phyloP scores from a whole-genome alignment of 2,329 filamentous ascomycete species.

The Phialophora chinensis region DNA sequence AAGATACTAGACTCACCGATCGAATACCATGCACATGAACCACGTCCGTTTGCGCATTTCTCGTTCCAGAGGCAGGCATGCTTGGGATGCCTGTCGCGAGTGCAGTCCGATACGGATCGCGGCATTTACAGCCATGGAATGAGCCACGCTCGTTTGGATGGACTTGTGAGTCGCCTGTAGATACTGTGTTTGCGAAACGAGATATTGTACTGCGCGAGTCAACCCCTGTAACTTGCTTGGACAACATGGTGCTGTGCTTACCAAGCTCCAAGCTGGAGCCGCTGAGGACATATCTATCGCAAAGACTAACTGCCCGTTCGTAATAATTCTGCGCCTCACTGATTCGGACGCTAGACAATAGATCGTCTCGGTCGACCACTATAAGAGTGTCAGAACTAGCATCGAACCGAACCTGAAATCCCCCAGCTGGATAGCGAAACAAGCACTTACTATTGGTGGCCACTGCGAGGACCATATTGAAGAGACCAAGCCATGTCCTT shows the following conservation, averaged over 20 bases:
- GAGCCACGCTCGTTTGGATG: slow-evolving; percentile 6
- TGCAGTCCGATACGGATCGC: background rate
- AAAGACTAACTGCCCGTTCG: slow-evolving; percentile 38
- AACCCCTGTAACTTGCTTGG: background rate
- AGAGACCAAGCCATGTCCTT: slow-evolving; percentile 42
- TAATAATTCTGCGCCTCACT: slow-evolving; percentile 38
- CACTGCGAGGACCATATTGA: slow-evolving; percentile 43
- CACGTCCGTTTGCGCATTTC: background rate
- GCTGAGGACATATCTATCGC: slow-evolving; percentile 36
- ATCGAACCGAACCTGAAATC: too few relatives aligned
- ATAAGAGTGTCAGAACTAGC: too few relatives aligned
- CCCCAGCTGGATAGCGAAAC: too few relatives aligned
- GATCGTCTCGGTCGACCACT: slow-evolving; percentile 24
- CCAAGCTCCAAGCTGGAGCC: slow-evolving; percentile 41
- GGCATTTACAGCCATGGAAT: slow-evolving; percentile 3
- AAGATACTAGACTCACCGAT: background rate
- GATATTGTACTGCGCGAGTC: background rate
- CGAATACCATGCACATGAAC: slow-evolving; percentile 2
- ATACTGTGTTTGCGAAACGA: slow-evolving; percentile 1
- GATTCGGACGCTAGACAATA: slow-evolving; percentile 27
- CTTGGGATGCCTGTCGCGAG: slow-evolving; percentile 3
- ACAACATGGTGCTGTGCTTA: slow-evolving; percentile 14
- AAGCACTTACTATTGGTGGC: slow-evolving; percentile 26
- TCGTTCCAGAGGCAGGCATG: background rate
- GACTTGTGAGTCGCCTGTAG: slow-evolving; percentile 18